Evolutionary conservation across 1,284 basidiomycete genomes (phyloP), one percentile per base, ranked within the genome.

Genomic region (Leccinum fallax): DNA sequence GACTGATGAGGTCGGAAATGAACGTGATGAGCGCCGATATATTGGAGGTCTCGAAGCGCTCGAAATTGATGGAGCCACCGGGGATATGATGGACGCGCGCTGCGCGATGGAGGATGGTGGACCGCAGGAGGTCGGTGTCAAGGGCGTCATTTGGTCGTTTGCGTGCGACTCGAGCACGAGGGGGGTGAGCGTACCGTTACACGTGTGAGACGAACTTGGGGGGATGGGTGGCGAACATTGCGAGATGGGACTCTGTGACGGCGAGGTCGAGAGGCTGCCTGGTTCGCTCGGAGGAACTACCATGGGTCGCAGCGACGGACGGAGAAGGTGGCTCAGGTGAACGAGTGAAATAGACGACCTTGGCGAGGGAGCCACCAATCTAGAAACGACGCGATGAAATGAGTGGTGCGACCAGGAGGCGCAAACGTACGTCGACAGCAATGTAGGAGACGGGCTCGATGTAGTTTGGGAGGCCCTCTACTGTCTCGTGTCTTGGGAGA

Each of bases 301-400:
- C 87, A 53, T 74, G 76, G 19, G 87, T 87, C 2, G 87, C 86
- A 64, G 74, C 80, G 58, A 86, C 75, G 19, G 87, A 88, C 19
- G 89, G 87, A 7, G 89, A 89, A 48, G 84, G 81, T 28, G 89
- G 88, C 4, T 89, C 89, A 8, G 90, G 87, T 16, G 94, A 95
- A 49, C 95, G 90, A 58, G 95, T 97, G 77, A 99, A 99, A 80
- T 98, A 99, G 69, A 98, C 94, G 61, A 99, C 94, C 78, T 99
- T 99, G 64, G 97, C 97, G 13, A 99, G 81, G 5, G 96, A 98
- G 38, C 97, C 97, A 43, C 97, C 97, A 71, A 99, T 91, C 95
- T 97, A 72, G 30, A 36, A 55, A 57, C 38, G 53, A 38, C 19
- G 55, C 11, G 28, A 54, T 63, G 49, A 67, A 49, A 8, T 53